Percentiles rank a stretch among this genome's conserved stretches.
Conservation (phyloP, 2,329 filamentous ascomycete species). For the Penicillium sp. region DNA sequence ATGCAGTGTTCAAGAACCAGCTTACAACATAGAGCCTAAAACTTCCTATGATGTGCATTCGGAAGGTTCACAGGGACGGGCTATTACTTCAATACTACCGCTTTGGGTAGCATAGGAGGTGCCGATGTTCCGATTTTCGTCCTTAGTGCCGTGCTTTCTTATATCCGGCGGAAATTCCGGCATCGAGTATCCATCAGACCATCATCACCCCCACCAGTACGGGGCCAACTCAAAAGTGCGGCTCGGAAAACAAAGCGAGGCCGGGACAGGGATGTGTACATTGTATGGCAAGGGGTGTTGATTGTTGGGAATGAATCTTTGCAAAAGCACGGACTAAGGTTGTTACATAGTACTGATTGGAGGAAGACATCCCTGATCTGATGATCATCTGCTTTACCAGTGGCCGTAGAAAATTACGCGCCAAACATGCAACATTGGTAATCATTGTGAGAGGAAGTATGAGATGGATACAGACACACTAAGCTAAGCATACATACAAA, state of each 20-base stretch:
- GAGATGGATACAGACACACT: no score
- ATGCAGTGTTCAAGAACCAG: background rate
- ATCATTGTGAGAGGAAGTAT: no score
- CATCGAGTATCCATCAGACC: background rate
- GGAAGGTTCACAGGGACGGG: background rate
- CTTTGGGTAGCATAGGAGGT: background rate
- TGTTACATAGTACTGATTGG: conserved; percentile 4
- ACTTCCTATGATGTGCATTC: background rate
- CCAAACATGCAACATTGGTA: background rate
- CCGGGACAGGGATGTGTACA: conserved; percentile 19
- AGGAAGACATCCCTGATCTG: background rate
- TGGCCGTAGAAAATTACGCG: background rate
- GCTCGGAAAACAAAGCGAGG: conserved; percentile 18
- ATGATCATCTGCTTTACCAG: background rate
- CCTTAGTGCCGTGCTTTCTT: background rate
- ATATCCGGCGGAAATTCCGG: background rate
- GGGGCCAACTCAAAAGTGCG: conserved; percentile 16
- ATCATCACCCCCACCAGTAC: background rate
- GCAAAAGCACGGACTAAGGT: background rate
- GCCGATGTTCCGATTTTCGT: background rate
- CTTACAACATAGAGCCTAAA: background rate
- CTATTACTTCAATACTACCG: background rate
- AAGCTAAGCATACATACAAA: no score
- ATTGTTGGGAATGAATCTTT: background rate
- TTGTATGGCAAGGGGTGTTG: conserved; percentile 7